Base-by-base conservation (phyloP, 1,139 yeast species). In the Geotrichum siamense region DNA sequence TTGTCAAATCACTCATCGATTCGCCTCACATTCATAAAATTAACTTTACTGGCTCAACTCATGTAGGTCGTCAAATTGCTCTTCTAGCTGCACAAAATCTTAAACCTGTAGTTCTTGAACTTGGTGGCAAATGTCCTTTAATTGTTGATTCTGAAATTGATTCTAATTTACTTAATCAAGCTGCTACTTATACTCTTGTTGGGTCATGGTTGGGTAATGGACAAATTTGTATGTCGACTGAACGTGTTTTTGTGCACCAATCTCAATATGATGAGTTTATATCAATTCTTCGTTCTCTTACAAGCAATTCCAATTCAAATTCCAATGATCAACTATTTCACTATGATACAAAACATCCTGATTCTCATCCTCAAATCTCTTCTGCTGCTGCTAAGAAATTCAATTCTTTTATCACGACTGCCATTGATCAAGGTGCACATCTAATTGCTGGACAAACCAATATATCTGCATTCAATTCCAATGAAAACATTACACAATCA, bases 101-200 rank as follows among this genome's bases (percentile, higher is more conserved):
- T 56, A 85, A 84, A 64, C 85, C 86, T 8, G 79, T 82, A 28
- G 78, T 93, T n/a, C 60, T 85, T 55, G 95, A 85, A 67, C 81
- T 89, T 59, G 95, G 95, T 52, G 95, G 95, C 49, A 85, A 85
- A 61, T 79, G 91, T 16, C 87, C 94, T n/a, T 70, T 81, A 49
- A 66, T 85, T 41, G 72, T 85, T 17, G 94, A 83, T 61, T 87
- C 91, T 26, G 40, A 28, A 10, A 10, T 44, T 3, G 12, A 19
- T 3, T 28, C 27, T 10, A n/a, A 36, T 6, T 29, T 27, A 28
- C 82, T 79, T 0, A 55, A 53, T 37, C 66, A 70, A 4, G 69
- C 69, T 3, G 64, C 61, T 2, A 79, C 79, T 59, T 84, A 86
- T 41, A 80, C 76, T 27, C 75, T 82, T 58, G 77, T 87, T 80